Evolutionary conservation across 495 filamentous ascomycete genomes (phyloP), one percentile per base, ranked within the genome.

Genomic region (Podospora pseudoanserina): DNA sequence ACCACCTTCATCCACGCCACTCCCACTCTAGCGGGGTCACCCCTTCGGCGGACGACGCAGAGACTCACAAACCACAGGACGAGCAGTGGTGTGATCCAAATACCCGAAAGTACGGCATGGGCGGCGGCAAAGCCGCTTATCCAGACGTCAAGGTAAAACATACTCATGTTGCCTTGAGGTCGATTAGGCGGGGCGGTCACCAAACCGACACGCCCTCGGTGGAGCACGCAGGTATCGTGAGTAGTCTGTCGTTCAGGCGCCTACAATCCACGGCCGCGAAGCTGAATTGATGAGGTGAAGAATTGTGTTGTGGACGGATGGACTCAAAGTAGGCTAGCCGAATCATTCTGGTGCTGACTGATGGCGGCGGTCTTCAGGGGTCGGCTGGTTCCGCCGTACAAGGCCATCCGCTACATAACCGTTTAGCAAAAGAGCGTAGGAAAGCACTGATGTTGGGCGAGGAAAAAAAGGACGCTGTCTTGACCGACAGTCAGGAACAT

Each of bases 1-100:
- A 66, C 56, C 3, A 59, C 64, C 56, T 75, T 75, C 19, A 74
- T 27, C 73, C 73, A 77, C 16, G 62, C 28, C 44, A 77, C n/a
- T 30, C 67, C 71, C 16, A 49, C 30, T 0, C 75, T 69, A 0
- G 73, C 75, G 0, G 73, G 73, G 61, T 77, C 75, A 5, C 39
- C 9, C 3, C 68, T 65, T 9, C 71, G 65, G 28, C 66, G 75
- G 2, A 65, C 73, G 20, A 60, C 34, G 20, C 66, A 68, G n/a
- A 77, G 54, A 64, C 60, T 65, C 56, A 75, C 57, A 59, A 63
- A 30, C 71, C 72, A 75, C 15, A 77, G 26, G 49, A 75, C 39
- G 18, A 65, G 44, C 19, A 74, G 44, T 0, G 73, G 71, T 13
- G 20, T 67, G 62, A 71, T 54, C 32, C 59, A 71, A 2, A 75